Base-by-base conservation (phyloP, 1,284 basidiomycete species). In the Tylopilus sp. region DNA sequence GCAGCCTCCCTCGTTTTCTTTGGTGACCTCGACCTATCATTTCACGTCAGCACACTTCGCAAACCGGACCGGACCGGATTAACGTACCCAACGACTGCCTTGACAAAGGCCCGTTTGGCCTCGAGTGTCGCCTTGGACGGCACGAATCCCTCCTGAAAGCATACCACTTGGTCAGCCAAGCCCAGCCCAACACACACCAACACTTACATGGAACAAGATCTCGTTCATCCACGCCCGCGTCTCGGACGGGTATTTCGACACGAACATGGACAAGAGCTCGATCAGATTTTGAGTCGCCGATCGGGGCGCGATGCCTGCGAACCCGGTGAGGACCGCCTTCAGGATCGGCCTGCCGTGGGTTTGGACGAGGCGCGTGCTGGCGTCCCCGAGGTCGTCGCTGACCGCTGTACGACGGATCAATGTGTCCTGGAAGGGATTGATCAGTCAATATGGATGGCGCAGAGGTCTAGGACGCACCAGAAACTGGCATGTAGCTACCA, bases 271-370 rank as follows among this genome's bases (percentile, higher is more conserved):
- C 53, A 97, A 80, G 41, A 96, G 79, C 70, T 96, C 95, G 9
- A 94, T 91, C 32, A 96, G 81, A 74, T 97, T 96, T 15, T 88
- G 91, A 12, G 92, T 90, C n/a, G 89, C 90, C 32, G 93, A 94
- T 62, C 95, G 83, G 0, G 95, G 95, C 2, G 95, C 92, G 15
- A 91, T 86, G 15, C 91, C 90, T 1, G 93, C 95, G 53, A 96
- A 93, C 22, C 92, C 95, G 61, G 86, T 84, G 9, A 97, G 77
- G 3, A 95, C 78, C 0, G 91, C 92, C 22, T 87, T 86, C 75
- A 96, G 87, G 62, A 96, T 87, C 13, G 86, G 76, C 18, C 85
- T 86, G 8, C 95, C 95, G 73, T 95, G 90, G 12, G 80, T 77
- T 29, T 83, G 81, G 41, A 94, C 80, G 5, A 95, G 80, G 1